Base-by-base conservation (phyloP, 345 rosid species). In the Combretum micranthum region DNA sequence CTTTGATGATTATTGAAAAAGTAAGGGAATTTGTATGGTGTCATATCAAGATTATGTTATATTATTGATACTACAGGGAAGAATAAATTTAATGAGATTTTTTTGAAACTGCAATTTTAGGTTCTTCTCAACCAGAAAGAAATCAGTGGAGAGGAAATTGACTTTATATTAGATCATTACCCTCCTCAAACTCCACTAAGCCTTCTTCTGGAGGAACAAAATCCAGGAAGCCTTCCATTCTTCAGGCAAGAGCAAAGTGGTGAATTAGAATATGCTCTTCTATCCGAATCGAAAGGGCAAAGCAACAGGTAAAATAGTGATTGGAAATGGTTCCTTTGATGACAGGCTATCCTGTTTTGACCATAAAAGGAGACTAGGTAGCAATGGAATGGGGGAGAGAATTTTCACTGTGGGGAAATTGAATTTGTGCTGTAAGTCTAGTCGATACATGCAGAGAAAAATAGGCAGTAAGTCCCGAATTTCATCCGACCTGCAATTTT, bases 131-230 rank as follows among this genome's bases (percentile, higher is more conserved):
- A 80, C 56, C 76, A 82, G 75, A 73, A 79, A 70, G 98, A 91
- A 76, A 72, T 88, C 46, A 79, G 82, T 37, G 92, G 95, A 62
- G 90, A 84, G 52, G 96, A 82, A 72, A 79, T 91, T 20, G 95
- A 88, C 59, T 82, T 64, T 69, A 86, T 88, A 65, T 64, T 91
- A 66, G 70, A 78, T 48, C 83, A 75, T 19, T 91, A 91, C 67
- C 94, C 98, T 64, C 82, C 86, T 4, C 77, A 85, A 50, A 87
- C 88, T 4, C 94, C 82, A 0, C 57, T 87, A 57, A 73, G 62
- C 51, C 80, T 68, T 26, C 76, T 91, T 3, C 56, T 80, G 74
- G 80, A 78, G 70, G 96, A 91, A 74, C 83, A 85, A 62, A 77
- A 82, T 56, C 96, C 96, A 0, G 96, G 81, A 56, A 85, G 57